These are phyloP conservation scores for Rhizoclosmatium hyalinum DNA, from an alignment of 371 early-diverging fungal genomes.

Conservation along the genomic window DNA sequence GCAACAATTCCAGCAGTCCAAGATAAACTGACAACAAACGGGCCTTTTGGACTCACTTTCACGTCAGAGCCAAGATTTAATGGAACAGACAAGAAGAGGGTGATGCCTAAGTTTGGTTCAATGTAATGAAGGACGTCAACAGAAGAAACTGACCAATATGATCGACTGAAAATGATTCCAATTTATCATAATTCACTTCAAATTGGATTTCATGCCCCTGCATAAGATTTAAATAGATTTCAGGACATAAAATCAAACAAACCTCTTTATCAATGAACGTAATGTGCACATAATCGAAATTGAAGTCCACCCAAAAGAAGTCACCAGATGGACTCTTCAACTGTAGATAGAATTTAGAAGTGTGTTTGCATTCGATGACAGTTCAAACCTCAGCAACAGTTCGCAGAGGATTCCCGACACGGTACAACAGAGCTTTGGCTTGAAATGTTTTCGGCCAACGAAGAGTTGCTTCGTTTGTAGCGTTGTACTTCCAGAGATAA, in stretches of 20 bases:
- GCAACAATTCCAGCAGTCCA: neutral
- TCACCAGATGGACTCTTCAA: neutral
- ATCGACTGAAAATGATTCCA: neutral
- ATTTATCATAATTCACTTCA: neutral
- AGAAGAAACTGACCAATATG: neutral
- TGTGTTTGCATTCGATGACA: neutral
- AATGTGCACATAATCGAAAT: neutral
- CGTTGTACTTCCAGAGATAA: neutral
- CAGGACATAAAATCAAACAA: no score
- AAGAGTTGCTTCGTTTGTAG: neutral
- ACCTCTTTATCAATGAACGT: no score
- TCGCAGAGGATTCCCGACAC: neutral
- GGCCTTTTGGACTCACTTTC: neutral
- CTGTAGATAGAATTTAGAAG: neutral
- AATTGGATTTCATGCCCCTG: neutral
- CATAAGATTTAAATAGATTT: no score
- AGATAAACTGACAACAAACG: neutral
- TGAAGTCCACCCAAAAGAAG: neutral
- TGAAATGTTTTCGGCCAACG: neutral
- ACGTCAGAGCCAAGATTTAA: neutral
- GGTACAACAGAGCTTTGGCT: neutral
- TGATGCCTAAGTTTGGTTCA: no score
- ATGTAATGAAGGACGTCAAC: neutral
- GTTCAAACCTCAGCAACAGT: neutral
- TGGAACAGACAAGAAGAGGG: no score